Conservation (phyloP, 2,329 filamentous ascomycete genomes). For the Botrytis paeoniae region DNA sequence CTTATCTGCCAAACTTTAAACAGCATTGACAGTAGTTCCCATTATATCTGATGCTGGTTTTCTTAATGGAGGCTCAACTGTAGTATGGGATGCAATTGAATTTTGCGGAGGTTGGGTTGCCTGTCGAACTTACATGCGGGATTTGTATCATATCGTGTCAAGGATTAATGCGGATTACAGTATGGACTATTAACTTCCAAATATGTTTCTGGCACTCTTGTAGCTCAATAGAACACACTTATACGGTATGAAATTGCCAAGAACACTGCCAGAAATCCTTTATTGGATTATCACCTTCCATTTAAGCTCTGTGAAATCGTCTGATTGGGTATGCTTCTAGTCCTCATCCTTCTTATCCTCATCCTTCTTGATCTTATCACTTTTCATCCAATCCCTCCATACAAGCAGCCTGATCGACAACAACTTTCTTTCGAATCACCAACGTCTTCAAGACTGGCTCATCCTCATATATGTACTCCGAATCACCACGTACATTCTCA, state of each 20-base stretch:
- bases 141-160: too few species aligned
- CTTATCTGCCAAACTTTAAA: neutral
- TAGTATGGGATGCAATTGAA: too few species aligned
- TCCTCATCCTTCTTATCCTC: neutral
- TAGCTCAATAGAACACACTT: neutral
- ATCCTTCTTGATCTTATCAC: neutral
- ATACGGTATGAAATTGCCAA: fast-evolving
- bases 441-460: neutral
- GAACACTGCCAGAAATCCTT: neutral
- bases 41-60: too few species aligned
- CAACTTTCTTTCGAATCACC: neutral
- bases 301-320: fast-evolving
- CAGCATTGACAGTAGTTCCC: too few species aligned
- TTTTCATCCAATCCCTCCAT: neutral
- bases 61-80: too few species aligned
- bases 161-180: fast-evolving
- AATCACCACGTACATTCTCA: neutral
- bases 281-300: neutral
- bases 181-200: neutral
- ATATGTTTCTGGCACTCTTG: too few species aligned
- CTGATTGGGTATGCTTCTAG: neutral
- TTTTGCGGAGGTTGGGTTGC: too few species aligned
- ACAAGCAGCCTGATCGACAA: constrained; percentile 7
- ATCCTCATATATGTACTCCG: neutral
- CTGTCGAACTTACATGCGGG: too few species aligned